A percentile compares a stretch with the other conserved stretches of the same genome.
phyloP scores from a whole-genome alignment of 805 yeast genomes.

The Wickerhamiella qilinensis region DNA sequence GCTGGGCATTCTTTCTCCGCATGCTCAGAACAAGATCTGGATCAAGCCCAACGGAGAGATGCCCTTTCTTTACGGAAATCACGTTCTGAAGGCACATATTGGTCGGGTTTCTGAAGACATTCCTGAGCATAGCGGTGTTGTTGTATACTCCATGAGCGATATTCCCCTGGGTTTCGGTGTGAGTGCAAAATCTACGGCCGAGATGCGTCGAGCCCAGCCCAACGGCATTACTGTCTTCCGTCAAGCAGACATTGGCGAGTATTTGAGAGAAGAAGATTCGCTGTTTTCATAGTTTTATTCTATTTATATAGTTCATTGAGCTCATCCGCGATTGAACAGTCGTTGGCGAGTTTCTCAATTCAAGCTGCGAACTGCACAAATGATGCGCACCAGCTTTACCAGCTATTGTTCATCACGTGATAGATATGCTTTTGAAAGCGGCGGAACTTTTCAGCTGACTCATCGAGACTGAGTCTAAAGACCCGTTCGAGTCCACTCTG shows the following conservation, averaged over 20 bases:
- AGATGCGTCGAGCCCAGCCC: slow-evolving; percentile 76
- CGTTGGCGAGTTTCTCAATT: no score
- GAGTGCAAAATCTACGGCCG: slow-evolving; percentile 78
- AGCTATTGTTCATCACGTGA: no score
- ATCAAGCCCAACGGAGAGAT: slow-evolving; percentile 94
- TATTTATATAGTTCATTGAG: neutral
- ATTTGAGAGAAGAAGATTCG: slow-evolving; percentile 94
- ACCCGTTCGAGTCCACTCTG: no score
- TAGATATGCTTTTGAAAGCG: no score
- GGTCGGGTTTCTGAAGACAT: slow-evolving; percentile 96
- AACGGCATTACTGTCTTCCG: slow-evolving; percentile 90
- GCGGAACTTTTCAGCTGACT: neutral
- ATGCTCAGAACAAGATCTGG: slow-evolving; percentile 91
- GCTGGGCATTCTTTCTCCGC: slow-evolving; percentile 61
- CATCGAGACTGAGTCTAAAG: no score
- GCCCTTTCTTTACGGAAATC: slow-evolving; percentile 96
- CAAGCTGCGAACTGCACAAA: no score
- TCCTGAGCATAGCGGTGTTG: slow-evolving; percentile 94
- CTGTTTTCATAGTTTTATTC: slow-evolving; percentile 44
- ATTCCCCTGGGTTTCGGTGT: slow-evolving; percentile 93
- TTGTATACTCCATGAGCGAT: slow-evolving; percentile 82
- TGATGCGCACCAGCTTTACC: no score
- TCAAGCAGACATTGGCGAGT: slow-evolving; percentile 96
- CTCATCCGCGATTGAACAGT: neutral
- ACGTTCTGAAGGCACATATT: slow-evolving; percentile 87